A percentile compares a stretch with the other conserved stretches of the same genome.
phyloP scores from a whole-genome alignment of 2,329 filamentous ascomycete species.

The Beauveria medogensis region DNA sequence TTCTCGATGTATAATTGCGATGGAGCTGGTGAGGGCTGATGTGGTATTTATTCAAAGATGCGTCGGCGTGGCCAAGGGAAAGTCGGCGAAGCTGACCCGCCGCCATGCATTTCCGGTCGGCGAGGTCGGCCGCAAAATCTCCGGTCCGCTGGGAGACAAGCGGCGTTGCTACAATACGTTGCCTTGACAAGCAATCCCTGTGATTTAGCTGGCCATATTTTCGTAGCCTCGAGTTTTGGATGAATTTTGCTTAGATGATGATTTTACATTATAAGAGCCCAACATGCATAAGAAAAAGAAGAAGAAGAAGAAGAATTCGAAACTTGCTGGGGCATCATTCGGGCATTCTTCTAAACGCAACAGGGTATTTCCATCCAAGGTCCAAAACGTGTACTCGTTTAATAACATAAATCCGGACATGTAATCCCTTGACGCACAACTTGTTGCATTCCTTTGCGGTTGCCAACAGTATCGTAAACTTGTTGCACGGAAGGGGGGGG shows the following conservation, averaged over 20 bases:
- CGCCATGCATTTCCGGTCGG: not conserved
- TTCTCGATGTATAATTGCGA: not conserved
- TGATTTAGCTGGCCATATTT: too few species aligned
- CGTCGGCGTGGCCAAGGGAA: not conserved
- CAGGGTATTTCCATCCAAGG: not conserved
- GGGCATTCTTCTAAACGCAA: not conserved
- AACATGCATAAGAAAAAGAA: too few species aligned
- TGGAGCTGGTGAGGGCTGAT: not conserved
- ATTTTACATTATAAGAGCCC: too few species aligned
- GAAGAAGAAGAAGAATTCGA: too few species aligned
- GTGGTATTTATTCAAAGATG: not conserved
- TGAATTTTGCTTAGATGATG: too few species aligned
- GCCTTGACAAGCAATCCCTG: too few species aligned
- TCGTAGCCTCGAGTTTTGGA: too few species aligned
- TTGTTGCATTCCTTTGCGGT: not conserved
- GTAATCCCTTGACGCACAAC: not conserved
- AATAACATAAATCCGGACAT: too few species aligned
- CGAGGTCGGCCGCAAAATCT: not conserved
- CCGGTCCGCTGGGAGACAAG: not conserved
- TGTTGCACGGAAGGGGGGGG: not conserved
- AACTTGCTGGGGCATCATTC: not conserved
- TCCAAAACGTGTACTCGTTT: not conserved
- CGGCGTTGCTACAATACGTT: not conserved
- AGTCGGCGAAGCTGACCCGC: conserved; percentile 7
- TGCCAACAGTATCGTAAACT: not conserved